phyloP scores from a whole-genome alignment of 192 early-diverging fungal species.

The Gryganskiella cystojenkinii region DNA sequence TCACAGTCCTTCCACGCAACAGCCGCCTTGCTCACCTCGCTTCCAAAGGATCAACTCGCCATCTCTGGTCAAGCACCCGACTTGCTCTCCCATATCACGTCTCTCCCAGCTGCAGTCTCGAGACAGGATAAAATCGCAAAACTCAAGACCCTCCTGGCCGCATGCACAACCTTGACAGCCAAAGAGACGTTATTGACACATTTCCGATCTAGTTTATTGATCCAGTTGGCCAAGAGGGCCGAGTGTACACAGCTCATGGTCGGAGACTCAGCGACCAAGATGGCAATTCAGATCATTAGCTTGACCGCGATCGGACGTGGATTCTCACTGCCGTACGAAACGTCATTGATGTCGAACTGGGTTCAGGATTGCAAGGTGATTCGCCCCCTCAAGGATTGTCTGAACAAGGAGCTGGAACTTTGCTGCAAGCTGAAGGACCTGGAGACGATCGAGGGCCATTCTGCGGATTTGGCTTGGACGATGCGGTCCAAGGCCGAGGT shows the following conservation, averaged over 20 bases:
- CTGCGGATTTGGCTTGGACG: constrained; percentile 27
- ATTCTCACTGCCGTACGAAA: constrained; percentile 83
- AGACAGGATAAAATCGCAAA: constrained; percentile 48
- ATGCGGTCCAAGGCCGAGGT: constrained; percentile 41
- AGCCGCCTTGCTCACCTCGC: constrained; percentile 31
- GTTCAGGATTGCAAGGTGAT: constrained; percentile 65
- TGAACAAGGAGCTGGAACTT: constrained; percentile 81
- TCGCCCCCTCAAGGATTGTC: constrained; percentile 86
- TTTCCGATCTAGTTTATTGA: constrained; percentile 69
- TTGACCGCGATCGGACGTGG: constrained; percentile 88
- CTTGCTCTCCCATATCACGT: constrained; percentile 23
- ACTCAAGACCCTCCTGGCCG: constrained; percentile 62
- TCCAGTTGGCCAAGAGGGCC: constrained; percentile 61
- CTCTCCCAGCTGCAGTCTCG: constrained; percentile 7
- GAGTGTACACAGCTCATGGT: constrained; percentile 71
- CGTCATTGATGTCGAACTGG: constrained; percentile 67
- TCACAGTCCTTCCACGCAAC: constrained; percentile 45
- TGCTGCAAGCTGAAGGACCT: constrained; percentile 65
- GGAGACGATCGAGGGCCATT: constrained; percentile 23
- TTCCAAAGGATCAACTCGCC: constrained; percentile 35
- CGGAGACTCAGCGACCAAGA: constrained; percentile 83
- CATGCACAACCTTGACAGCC: constrained; percentile 68
- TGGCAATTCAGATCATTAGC: constrained; percentile 81
- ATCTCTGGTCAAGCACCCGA: constrained; percentile 41
- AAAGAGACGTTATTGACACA: constrained; percentile 77